Evolutionary conservation across 2,329 filamentous ascomycete species (phyloP), one percentile per base, ranked within the genome.

Genomic region (Calonectria fujianensis): DNA sequence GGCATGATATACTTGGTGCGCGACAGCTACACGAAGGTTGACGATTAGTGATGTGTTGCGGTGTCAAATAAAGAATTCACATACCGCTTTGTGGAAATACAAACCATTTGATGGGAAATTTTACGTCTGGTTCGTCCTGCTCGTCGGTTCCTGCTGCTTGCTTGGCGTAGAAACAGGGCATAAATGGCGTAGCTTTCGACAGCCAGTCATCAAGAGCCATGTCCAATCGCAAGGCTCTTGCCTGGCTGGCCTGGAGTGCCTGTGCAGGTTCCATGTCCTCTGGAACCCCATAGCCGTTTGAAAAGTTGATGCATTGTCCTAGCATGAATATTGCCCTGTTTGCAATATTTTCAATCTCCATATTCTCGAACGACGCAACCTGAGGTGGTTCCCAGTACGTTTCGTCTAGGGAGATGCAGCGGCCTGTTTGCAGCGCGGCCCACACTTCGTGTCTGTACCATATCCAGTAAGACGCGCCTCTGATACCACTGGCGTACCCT

Each of bases 291-390:
- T 61, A 37, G 8, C 54, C 54, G 13, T 61, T 61, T 8, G 54
- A 61, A 32, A 61, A 61, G n/a, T 61, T 61, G n/a, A 61, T 61
- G 32, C 54, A 61, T 16, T 61, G 54, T 3, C 54, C 54, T 8
- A 61, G 32, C 24, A 61, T 37, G n/a, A 61, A 61, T 18, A 61
- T 61, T 16, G 24, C 54, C 24, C 54, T 24, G n/a, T 61, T 61
- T 24, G 54, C 54, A 39, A 61, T 39, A 14, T 61, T 32, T 24
- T 61, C 54, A 61, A 61, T 39, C 35, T 61, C 32, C 54, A 61
- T 61, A 11, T 61, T 61, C 11, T 61, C 54, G 13, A 61, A 61
- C 4, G 54, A 61, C 6, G 54, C 32, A 16, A 39, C 54, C 13
- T 37, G 54, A 18, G 54, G 54, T 14, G 54, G 54, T 31, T 61